These are phyloP conservation scores for Aspergillus sp. DNA, from an alignment of 2,329 filamentous ascomycete species.

Conservation along the genomic window DNA sequence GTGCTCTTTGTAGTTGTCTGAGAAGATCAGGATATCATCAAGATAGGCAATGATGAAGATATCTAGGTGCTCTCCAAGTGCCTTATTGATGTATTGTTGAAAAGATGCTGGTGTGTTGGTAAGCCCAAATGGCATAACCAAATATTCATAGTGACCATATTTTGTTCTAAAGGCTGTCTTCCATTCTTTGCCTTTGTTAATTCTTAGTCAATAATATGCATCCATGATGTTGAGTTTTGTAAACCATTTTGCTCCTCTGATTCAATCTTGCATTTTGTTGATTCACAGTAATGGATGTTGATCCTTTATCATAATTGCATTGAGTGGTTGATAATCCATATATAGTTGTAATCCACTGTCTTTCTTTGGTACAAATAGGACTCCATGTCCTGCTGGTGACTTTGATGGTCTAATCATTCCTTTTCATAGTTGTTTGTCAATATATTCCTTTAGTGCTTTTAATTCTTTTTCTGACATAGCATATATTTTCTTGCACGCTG, in stretches of 20 bases:
- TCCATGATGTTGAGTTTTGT: no score
- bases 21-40: background rate
- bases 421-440: background rate
- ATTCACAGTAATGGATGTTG: no score
- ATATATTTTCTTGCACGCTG: background rate
- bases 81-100: slow-evolving; percentile 1
- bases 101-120: slow-evolving; percentile 10
- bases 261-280: no score
- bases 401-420: background rate
- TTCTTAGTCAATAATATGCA: no score
- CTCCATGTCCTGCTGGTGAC: background rate
- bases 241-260: no score
- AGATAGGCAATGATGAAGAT: background rate
- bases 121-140: slow-evolving; percentile 18
- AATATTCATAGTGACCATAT: slow-evolving; percentile 18
- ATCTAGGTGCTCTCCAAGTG: no score
- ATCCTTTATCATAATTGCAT: no score
- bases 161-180: background rate
- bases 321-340: no score
- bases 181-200: no score
- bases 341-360: background rate
- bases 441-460: background rate
- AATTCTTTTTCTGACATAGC: background rate
- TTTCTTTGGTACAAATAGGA: background rate
- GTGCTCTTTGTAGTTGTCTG: background rate